These are phyloP conservation scores for Chrysanthemum lavandulifolium DNA, from an alignment of 129 eudicot genomes.

Conservation along the genomic window DNA sequence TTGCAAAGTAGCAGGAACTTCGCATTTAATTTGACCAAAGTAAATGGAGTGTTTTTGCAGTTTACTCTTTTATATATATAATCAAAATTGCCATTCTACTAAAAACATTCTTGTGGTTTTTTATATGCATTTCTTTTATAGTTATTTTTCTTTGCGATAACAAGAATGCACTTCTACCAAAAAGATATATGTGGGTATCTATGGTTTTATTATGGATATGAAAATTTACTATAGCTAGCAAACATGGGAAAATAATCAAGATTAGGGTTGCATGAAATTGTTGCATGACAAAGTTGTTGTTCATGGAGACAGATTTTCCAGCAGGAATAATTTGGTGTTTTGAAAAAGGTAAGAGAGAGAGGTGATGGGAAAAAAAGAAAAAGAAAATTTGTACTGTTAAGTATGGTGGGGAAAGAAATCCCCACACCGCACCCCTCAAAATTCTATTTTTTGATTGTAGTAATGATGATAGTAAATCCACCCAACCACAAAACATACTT, in stretches of 20 bases:
- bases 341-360: slow-evolving; percentile 20
- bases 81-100: not conserved
- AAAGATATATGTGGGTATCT: not conserved
- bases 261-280: slow-evolving; percentile 37
- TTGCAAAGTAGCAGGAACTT: no score
- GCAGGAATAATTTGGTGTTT: slow-evolving; percentile 31
- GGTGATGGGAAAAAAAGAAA: slow-evolving; percentile 22
- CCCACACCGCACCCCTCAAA: slow-evolving; percentile 22
- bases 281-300: slow-evolving; percentile 35
- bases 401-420: slow-evolving; percentile 26
- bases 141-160: not conserved
- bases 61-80: no score
- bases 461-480: slow-evolving; percentile 38
- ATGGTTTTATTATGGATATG: no score
- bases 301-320: slow-evolving; percentile 40
- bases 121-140: no score
- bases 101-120: no score
- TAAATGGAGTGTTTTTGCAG: no score
- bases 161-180: not conserved
- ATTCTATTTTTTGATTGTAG: slow-evolving; percentile 33
- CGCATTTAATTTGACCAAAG: no score
- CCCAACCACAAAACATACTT: not conserved
- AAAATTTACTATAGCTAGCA: not conserved
- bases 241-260: slow-evolving; percentile 24
- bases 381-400: slow-evolving; percentile 20